Base-by-base conservation (phyloP, 2,329 filamentous ascomycete species). In the Tetracladium maxilliforme region DNA sequence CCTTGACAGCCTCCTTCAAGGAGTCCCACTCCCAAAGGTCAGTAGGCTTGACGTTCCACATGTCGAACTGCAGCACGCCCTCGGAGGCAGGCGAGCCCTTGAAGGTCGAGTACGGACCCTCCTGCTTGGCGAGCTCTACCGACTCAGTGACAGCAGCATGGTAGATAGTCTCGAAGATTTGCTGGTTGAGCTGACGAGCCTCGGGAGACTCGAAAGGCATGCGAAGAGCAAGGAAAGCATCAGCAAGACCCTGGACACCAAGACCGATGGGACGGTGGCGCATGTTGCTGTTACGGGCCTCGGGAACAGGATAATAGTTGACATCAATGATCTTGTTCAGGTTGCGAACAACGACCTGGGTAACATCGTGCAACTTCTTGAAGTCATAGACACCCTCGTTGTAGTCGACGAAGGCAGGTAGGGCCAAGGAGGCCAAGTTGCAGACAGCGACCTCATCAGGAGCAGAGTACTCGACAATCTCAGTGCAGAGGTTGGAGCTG, bases 141-240 rank as follows among this genome's bases (percentile, higher is more conserved):
- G 90, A 98, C 13, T 83, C 78, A 28, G 86, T 93, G 34, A 95
- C 61, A 29, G 84, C 82, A 48, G 77, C 90, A 51, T 98, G 90
- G 61, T 98, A 98, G 54, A 98, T 94, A 35, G 90, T 98, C 66
- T 98, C 90, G 38, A 98, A 98, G 53, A 98, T 95, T 54, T 98
- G 84, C 46, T 79, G 86, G 67, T 98, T 98, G 45, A 98, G 70
- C 51, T 90, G 70, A 40, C 77, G 81, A 34, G 90, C 90, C 58
- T 95, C 84, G 5, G 83, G 74, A 10, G 90, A 98, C 54, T 98
- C 90, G 46, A 98, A 98, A 16, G 90, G 87, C 64, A 95, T 69
- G 45, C 90, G 86, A 26, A 98, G 74, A 37, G 90, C 87, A 43
- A 98, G 70, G 77, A 98, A 98, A 29, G 86, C 84, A 63, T 98